Conservation (phyloP, 2,329 filamentous ascomycete species). For the Penicillium paneum region DNA sequence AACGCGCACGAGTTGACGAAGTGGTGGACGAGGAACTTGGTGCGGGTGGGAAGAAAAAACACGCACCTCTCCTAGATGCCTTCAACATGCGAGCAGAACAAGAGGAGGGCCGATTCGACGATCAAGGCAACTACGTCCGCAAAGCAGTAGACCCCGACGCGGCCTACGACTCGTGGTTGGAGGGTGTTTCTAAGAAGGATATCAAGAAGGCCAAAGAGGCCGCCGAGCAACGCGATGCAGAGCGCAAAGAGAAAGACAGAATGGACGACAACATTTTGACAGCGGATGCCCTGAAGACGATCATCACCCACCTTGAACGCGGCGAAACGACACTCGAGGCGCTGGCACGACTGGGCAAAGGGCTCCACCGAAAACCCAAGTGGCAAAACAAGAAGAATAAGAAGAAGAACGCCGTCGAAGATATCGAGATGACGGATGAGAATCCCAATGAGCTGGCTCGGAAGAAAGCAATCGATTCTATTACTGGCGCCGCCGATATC, state of each 20-base stretch:
- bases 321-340: slow-evolving; percentile 88
- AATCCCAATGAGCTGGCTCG: slow-evolving; percentile 68
- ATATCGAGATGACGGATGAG: slow-evolving; percentile 70
- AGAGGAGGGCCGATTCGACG: slow-evolving; percentile 90
- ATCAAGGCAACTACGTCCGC: slow-evolving; percentile 84
- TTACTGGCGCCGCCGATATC: slow-evolving; percentile 87
- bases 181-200: slow-evolving; percentile 89
- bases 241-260: slow-evolving; percentile 66
- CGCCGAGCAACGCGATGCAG: slow-evolving; percentile 77
- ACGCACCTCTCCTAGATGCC: slow-evolving; percentile 90
- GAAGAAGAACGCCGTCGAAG: slow-evolving; percentile 42
- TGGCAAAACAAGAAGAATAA: slow-evolving; percentile 61
- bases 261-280: slow-evolving; percentile 72
- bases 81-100: slow-evolving; percentile 92
- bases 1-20: slow-evolving; percentile 67
- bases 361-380: slow-evolving; percentile 57
- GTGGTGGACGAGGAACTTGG: slow-evolving; percentile 86
- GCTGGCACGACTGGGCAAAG: slow-evolving; percentile 72
- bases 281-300: slow-evolving; percentile 66
- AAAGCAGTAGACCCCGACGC: slow-evolving; percentile 87
- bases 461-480: slow-evolving; percentile 70
- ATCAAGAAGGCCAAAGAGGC: slow-evolving; percentile 85
- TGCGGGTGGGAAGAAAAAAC: slow-evolving; percentile 82
- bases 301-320: slow-evolving; percentile 71
- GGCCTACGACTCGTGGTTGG: slow-evolving; percentile 86